A percentile compares a stretch with the other conserved stretches of the same genome.
Conservation (phyloP, 371 early-diverging fungal genomes). For the Saksenaea oblongispora region DNA sequence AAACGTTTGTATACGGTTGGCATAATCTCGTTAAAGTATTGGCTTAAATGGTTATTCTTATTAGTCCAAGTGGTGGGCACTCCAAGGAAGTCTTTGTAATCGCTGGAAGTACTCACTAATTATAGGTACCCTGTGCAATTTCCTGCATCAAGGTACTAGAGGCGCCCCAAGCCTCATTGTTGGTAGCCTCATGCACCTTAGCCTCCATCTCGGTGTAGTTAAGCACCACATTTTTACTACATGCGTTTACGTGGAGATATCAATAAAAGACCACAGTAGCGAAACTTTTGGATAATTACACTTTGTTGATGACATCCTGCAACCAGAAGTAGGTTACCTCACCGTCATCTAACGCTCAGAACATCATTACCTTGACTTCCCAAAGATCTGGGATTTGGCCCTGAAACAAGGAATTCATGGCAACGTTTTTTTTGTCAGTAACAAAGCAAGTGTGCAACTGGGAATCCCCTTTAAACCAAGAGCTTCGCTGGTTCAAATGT, state of each 20-base stretch:
- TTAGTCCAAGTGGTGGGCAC: neutral
- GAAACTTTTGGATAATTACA: constrained; percentile 35
- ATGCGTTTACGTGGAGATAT: neutral
- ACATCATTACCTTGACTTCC: constrained; percentile 49
- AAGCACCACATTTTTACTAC: constrained; percentile 73
- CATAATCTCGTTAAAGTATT: constrained; percentile 93
- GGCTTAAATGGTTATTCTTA: constrained; percentile 45
- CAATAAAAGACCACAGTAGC: neutral
- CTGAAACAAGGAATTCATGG: constrained; percentile 45
- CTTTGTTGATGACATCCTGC: constrained; percentile 69
- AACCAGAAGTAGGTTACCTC: constrained; percentile 4
- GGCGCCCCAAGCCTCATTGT: constrained; percentile 90
- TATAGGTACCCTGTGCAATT: constrained; percentile 82
- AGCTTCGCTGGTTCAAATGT: neutral
- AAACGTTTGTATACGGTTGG: constrained; percentile 85
- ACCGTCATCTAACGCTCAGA: neutral
- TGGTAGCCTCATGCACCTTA: constrained; percentile 87
- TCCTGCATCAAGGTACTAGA: constrained; percentile 89
- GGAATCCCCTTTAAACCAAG: too few species aligned
- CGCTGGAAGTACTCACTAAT: constrained; percentile 59
- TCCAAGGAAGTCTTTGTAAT: neutral
- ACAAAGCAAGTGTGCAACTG: neutral
- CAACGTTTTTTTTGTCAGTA: neutral
- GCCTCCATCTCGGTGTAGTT: constrained; percentile 89
- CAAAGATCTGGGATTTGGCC: constrained; percentile 54